Evolutionary conservation across 176 grass and related monocot species (phyloP).

Genomic region (Oryza meyeriana): DNA sequence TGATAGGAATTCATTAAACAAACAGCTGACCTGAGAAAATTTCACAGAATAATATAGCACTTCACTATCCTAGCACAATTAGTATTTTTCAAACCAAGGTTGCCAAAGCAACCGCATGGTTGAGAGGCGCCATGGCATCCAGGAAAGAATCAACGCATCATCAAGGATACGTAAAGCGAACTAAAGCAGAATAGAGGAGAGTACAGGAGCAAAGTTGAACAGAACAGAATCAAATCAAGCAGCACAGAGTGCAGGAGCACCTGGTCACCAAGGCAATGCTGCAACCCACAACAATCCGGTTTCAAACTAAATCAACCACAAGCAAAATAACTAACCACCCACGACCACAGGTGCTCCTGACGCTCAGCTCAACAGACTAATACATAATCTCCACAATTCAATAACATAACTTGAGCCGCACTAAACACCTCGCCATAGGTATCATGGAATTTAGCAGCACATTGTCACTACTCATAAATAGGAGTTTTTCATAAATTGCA

Average conservation of each 20-base stretch:
- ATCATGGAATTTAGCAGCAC: not conserved
- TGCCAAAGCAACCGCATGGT: not conserved
- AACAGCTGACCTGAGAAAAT: not conserved
- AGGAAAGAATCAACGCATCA: not conserved
- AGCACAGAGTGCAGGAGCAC: not conserved
- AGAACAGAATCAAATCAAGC: not conserved
- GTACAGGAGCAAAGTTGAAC: not conserved
- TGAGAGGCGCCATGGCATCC: not conserved
- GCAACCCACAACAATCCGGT: not conserved
- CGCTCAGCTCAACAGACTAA: not conserved
- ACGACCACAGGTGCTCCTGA: not conserved
- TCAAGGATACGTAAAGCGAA: too few species aligned
- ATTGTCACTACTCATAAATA: not conserved
- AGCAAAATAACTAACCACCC: not conserved
- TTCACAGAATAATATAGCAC: not conserved
- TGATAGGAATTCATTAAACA: slow-evolving; percentile 5
- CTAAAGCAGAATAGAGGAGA: not conserved
- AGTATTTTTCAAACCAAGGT: not conserved
- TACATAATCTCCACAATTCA: not conserved
- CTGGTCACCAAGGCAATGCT: too few species aligned
- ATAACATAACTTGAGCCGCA: not conserved
- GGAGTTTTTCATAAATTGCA: not conserved
- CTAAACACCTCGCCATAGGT: not conserved
- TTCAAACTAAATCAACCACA: not conserved
- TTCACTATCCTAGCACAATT: not conserved